Conservation (phyloP, 225 moss, liverwort and hornwort species). For the Physcomitrellopsis africana region DNA sequence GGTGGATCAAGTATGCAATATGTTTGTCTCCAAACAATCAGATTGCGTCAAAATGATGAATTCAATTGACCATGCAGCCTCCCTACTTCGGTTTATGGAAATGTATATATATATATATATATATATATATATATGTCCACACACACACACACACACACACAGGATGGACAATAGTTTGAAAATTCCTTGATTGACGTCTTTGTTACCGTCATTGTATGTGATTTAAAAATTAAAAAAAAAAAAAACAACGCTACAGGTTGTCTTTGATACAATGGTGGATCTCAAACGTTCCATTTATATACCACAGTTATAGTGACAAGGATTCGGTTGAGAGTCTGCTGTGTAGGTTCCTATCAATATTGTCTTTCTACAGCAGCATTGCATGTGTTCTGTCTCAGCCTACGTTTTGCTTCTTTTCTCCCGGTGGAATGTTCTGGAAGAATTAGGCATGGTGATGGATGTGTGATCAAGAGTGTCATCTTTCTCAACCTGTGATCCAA, state of each 20-base stretch:
- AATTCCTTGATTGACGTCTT: not conserved
- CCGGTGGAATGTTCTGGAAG: not conserved
- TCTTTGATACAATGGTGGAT: not conserved
- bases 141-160: too few relatives aligned
- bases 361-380: not conserved
- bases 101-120: too few relatives aligned
- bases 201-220: not conserved
- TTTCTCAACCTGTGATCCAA: constrained; percentile 14
- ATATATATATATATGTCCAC: too few relatives aligned
- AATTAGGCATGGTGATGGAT: not conserved
- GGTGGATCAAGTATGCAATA: not conserved
- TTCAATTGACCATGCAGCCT: constrained; percentile 2
- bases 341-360: constrained; percentile 4
- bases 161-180: not conserved
- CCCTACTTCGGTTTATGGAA: constrained; percentile 8
- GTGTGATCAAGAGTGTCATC: not conserved
- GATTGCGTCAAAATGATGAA: constrained; percentile 23
- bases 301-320: not conserved
- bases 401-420: not conserved
- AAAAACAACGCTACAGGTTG: too few relatives aligned
- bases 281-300: not conserved
- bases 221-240: not conserved
- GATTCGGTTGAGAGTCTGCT: not conserved
- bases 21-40: constrained; percentile 8
- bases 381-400: not conserved